Base-by-base conservation (phyloP, 192 early-diverging fungal species). In the Coemansia sp. region DNA sequence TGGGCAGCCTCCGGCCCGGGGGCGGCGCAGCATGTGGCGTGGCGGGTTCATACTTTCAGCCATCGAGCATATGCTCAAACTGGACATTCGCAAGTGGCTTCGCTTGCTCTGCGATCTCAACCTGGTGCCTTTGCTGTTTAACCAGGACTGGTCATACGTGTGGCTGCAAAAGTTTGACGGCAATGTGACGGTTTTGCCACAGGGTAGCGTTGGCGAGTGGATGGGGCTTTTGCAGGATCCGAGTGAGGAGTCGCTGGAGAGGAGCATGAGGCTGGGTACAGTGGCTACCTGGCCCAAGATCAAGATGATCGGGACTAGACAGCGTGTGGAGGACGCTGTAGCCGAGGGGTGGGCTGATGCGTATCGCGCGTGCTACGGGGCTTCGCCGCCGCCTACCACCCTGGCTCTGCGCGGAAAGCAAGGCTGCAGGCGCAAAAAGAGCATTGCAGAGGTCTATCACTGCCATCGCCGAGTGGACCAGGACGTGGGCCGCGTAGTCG, bases 151-250 rank as follows among this genome's bases (percentile, higher is more conserved):
- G 84, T 90, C 90, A 26, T 86, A 84, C 56, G 76, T 98, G 4
- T 95, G 89, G 86, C 76, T 94, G 61, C 96, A 98, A 71, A 88
- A 87, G 65, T 95, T 96, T 82, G 90, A 94, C 58, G 96, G 94
- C n/a, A 85, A 87, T 59, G 85, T 93, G 18, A 98, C 93, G 0
- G 90, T 98, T 43, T 69, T 93, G 70, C 90, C 90, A 35, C 76
- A 84, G 56, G 69, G 85, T 9, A 78, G 74, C 14, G 7, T 92
- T 5, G 64, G 65, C 9, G 91, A 94, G 74, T 91, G 87, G 76
- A 42, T 86, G 31, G 66, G 83, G 13, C 75, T 93, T 11, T 45
- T 93, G 18, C 70, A 74, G 4, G 92, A 94, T 70, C 92, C 91
- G 0, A 82, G 82, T 34, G 66, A 75, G 23, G 61, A 76, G 16